Percentiles rank a stretch among this genome's conserved stretches.
Evolutionary conservation across 768 basidiomycete species (phyloP).

Genomic region (Peribolospora kevripleyi): DNA sequence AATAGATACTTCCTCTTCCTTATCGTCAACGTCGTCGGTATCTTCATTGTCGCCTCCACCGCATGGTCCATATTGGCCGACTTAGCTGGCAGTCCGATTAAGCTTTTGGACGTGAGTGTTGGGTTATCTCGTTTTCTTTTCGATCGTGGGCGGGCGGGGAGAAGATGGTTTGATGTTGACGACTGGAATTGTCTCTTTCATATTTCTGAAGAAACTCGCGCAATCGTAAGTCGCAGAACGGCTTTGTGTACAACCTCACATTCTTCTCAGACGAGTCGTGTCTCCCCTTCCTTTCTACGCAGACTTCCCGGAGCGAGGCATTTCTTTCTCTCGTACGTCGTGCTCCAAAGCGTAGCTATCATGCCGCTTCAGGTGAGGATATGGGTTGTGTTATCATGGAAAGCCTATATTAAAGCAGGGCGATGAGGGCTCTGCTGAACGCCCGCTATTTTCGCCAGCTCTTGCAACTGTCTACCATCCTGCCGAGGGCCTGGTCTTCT

Average conservation of each 20-base stretch:
- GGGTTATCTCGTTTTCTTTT: too few species aligned
- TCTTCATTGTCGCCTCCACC: conserved; percentile 73
- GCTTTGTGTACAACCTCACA: too few species aligned
- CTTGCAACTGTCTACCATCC: conserved; percentile 66
- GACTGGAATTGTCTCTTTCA: too few species aligned
- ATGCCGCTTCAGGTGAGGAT: conserved; percentile 40
- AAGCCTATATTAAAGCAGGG: too few species aligned
- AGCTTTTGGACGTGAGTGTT: too few species aligned
- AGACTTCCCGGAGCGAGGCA: conserved; percentile 45
- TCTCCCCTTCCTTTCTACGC: background rate
- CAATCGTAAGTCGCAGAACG: too few species aligned
- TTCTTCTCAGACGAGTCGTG: background rate
- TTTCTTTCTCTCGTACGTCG: conserved; percentile 28
- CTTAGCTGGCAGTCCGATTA: too few species aligned
- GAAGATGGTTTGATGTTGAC: too few species aligned
- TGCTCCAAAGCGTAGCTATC: conserved; percentile 68
- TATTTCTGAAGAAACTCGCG: too few species aligned
- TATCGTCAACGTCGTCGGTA: conserved; percentile 75
- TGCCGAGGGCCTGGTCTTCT: conserved; percentile 50
- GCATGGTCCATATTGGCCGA: conserved; percentile 30
- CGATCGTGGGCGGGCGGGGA: too few species aligned
- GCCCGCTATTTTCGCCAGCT: conserved; percentile 28
- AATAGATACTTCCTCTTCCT: conserved; percentile 78
- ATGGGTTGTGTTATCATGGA: too few species aligned
- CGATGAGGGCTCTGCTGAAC: too few species aligned